Base-by-base conservation (phyloP, 495 filamentous ascomycete genomes). In the Trichoderma asperelloides region DNA sequence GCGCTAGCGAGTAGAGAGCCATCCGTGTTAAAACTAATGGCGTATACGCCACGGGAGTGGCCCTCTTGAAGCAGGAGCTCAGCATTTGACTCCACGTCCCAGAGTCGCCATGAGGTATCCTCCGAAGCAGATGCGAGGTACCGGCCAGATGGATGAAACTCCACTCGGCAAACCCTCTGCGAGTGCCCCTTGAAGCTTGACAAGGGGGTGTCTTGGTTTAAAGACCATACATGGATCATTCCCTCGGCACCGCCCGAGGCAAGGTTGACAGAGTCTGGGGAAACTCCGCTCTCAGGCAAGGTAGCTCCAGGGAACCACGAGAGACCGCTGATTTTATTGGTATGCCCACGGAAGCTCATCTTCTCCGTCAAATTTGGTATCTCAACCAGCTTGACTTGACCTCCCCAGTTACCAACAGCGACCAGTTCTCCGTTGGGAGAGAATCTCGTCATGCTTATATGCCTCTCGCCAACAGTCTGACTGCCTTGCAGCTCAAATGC, bases 101-200 rank as follows among this genome's bases (percentile, higher is more conserved):
- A 99, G 66, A 99, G 77, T 28, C 95, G 86, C 95, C 95, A 99
- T 0, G 94, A 97, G 3, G 93, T 97, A 74, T 99, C 95, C 71
- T 91, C 94, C 1, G 92, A 96, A 1, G 95, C 95, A 0, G 93
- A 96, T 1, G 95, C 95, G 27, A 97, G 84, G 72, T 94, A 97
- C 66, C 84, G 82, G 21, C 95, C 94, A 3, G 91, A 96, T 0
- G 95, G 95, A 70, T 99, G 96, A 73, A 98, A 96, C 69, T 97
- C 96, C 49, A 96, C 88, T 66, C 96, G 85, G 68, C 91, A 93
- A 39, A 98, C 94, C 64, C 95, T 88, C 16, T 88, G 91, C 13
- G 85, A 88, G 74, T 98, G 95, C 0, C 95, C 95, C 0, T 88
- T 84, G 2, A 99, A 82, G 0, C 92, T 97, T 2, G 89, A 82